Conservation (phyloP, 306 rosid genomes). For the Begonia peltatifolia region DNA sequence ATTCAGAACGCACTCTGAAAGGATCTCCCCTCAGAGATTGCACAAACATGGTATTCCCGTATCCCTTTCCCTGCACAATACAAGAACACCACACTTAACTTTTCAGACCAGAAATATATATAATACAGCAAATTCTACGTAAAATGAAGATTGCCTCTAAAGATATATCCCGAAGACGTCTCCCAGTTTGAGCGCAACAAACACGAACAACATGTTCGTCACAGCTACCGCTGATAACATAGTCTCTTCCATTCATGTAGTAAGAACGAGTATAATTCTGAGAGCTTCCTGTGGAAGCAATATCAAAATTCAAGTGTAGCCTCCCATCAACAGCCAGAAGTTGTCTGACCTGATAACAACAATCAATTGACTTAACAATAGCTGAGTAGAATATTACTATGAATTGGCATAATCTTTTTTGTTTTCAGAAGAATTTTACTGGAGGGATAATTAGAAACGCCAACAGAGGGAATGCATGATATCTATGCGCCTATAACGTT, state of each 20-base stretch:
- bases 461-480: too few relatives aligned
- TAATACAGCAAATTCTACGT: background rate
- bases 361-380: too few relatives aligned
- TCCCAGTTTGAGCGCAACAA: conserved; percentile 81
- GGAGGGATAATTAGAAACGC: too few relatives aligned
- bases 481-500: too few relatives aligned
- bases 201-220: conserved; percentile 74
- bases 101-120: background rate
- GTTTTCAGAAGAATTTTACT: too few relatives aligned
- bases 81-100: too few relatives aligned
- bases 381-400: too few relatives aligned
- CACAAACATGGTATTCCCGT: conserved; percentile 63
- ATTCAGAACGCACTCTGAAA: conserved; percentile 42
- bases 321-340: conserved; percentile 76
- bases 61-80: conserved; percentile 44
- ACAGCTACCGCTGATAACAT: conserved; percentile 73
- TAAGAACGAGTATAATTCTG: conserved; percentile 78
- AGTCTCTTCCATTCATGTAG: conserved; percentile 85
- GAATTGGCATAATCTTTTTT: too few relatives aligned
- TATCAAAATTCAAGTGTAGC: conserved; percentile 59
- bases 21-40: conserved; percentile 90
- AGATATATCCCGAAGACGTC: conserved; percentile 65
- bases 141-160: conserved; percentile 35
- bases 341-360: conserved; percentile 47
- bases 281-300: conserved; percentile 59